A percentile compares a stretch with the other conserved stretches of the same genome.
These are phyloP conservation scores for Arabidopsis hybrid DNA, from an alignment of 441 rosid genomes.

Conservation along the genomic window DNA sequence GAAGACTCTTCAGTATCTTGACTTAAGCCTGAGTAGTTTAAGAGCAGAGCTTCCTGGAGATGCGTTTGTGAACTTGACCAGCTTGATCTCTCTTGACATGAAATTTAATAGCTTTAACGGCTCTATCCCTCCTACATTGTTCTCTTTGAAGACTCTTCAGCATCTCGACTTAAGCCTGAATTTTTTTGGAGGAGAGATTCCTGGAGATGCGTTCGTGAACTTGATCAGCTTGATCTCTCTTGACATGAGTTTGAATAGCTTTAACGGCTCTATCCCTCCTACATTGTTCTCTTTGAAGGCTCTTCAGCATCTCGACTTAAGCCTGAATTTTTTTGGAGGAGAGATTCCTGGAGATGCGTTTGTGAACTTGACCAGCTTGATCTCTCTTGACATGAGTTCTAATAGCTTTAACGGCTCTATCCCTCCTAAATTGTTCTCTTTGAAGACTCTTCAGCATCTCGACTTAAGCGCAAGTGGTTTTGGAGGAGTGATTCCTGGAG, in stretches of 20 bases:
- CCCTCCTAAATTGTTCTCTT: slow-evolving; percentile 32
- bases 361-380: slow-evolving; percentile 39
- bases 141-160: slow-evolving; percentile 36
- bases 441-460: slow-evolving; percentile 35
- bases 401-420: slow-evolving; percentile 42
- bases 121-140: slow-evolving; percentile 34
- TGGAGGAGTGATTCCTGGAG: slow-evolving; percentile 4
- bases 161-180: slow-evolving; percentile 39
- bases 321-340: slow-evolving; percentile 27
- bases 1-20: slow-evolving; percentile 32
- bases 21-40: slow-evolving; percentile 40
- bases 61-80: slow-evolving; percentile 43
- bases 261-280: slow-evolving; percentile 41
- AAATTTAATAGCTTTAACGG: slow-evolving; percentile 43
- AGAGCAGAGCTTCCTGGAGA: slow-evolving; percentile 2
- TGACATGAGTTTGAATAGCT: slow-evolving; percentile 29
- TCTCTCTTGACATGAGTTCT: slow-evolving; percentile 38
- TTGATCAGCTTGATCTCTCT: slow-evolving; percentile 36
- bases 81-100: slow-evolving; percentile 32
- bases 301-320: slow-evolving; percentile 36
- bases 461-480: slow-evolving; percentile 40
- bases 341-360: slow-evolving; percentile 27
- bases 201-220: slow-evolving; percentile 41
- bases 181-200: slow-evolving; percentile 6
- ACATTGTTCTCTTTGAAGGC: slow-evolving; percentile 34